Conservation (phyloP, 768 basidiomycete genomes). For the Leccinum variicolor region DNA sequence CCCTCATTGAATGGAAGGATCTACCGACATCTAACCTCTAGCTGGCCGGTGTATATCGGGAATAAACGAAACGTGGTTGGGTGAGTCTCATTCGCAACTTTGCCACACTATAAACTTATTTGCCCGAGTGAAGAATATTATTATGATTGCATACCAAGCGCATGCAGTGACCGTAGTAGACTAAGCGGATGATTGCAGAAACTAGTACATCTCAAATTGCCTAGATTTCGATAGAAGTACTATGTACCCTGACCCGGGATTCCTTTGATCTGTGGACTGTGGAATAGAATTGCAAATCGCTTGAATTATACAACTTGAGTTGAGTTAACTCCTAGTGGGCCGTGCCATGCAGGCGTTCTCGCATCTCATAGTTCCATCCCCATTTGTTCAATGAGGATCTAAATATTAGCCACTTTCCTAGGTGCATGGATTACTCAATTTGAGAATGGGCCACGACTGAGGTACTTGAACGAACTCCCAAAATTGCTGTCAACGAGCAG, state of each 20-base stretch:
- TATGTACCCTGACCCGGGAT: background rate
- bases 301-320: background rate
- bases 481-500: background rate
- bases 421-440: too few relatives aligned
- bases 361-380: too few relatives aligned
- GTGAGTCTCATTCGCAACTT: background rate
- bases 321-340: too few relatives aligned
- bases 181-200: background rate
- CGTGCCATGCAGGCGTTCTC: too few relatives aligned
- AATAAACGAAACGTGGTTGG: background rate
- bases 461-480: too few relatives aligned
- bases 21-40: conserved; percentile 58
- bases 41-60: conserved; percentile 5
- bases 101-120: background rate
- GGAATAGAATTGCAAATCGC: background rate
- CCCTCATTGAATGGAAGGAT: conserved; percentile 74
- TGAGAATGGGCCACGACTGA: too few relatives aligned
- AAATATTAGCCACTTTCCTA: too few relatives aligned
- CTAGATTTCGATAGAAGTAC: background rate
- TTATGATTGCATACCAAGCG: background rate
- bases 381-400: too few relatives aligned
- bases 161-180: background rate
- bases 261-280: background rate
- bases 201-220: background rate
- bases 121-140: background rate